Percentiles rank a stretch among this genome's conserved stretches.
Evolutionary conservation across 2,329 filamentous ascomycete genomes (phyloP).

Genomic region (Xylariaceae sp.): DNA sequence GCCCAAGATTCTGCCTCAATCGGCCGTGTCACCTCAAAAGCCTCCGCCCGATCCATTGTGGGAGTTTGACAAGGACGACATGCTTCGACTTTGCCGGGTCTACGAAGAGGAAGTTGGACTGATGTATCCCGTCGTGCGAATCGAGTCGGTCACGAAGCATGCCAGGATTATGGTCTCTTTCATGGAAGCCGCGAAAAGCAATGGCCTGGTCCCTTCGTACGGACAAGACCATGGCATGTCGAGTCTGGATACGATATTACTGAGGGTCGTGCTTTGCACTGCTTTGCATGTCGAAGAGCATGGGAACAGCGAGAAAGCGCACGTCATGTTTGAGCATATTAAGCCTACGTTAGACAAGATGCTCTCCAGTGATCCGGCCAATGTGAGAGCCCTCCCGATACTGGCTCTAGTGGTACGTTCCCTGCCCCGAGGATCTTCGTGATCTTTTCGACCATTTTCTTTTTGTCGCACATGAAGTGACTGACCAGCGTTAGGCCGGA

Average conservation of each 20-base stretch:
- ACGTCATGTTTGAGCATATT: slow-evolving; percentile 71
- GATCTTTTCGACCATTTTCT: background rate
- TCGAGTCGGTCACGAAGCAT: slow-evolving; percentile 67
- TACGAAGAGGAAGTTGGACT: slow-evolving; percentile 89
- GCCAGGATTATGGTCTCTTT: slow-evolving; percentile 66
- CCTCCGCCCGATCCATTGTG: slow-evolving; percentile 68
- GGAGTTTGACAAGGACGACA: slow-evolving; percentile 72
- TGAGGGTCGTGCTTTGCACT: slow-evolving; percentile 82
- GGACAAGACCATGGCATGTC: slow-evolving; percentile 36
- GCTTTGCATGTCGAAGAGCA: slow-evolving; percentile 73
- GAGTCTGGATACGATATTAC: slow-evolving; percentile 56
- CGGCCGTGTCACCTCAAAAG: slow-evolving; percentile 32
- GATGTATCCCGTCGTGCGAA: slow-evolving; percentile 84
- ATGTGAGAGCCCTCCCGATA: slow-evolving; percentile 45
- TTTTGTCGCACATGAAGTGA: background rate
- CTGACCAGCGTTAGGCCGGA: slow-evolving; percentile 36
- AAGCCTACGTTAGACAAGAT: slow-evolving; percentile 65
- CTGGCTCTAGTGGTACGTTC: slow-evolving; percentile 38
- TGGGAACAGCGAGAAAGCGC: slow-evolving; percentile 72
- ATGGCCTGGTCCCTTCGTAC: slow-evolving; percentile 25
- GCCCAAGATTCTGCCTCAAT: slow-evolving; percentile 26
- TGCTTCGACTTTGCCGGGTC: slow-evolving; percentile 69
- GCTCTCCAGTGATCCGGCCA: slow-evolving; percentile 50
- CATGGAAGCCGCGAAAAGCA: slow-evolving; percentile 52
- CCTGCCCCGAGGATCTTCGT: background rate